Evolutionary conservation across 345 rosid genomes (phyloP).

Genomic region (Odontarrhena argentea): DNA sequence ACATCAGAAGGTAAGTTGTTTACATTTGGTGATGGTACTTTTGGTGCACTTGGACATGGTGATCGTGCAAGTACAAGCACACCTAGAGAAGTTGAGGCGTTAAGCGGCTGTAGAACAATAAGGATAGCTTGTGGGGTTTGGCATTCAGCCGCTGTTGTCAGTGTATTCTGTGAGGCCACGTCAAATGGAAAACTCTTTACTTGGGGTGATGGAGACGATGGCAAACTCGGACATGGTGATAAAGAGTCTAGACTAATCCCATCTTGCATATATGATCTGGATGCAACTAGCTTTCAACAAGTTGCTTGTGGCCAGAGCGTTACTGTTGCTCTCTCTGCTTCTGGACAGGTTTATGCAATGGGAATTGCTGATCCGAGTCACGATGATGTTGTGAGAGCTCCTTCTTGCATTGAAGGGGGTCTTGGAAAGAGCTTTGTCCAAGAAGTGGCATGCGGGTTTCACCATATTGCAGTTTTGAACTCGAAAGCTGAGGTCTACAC

Average conservation of each 20-base stretch:
- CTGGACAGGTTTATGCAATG: slow-evolving; percentile 61
- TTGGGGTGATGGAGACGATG: slow-evolving; percentile 70
- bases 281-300: slow-evolving; percentile 52
- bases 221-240: slow-evolving; percentile 67
- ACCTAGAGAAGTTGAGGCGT: slow-evolving; percentile 62
- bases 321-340: slow-evolving; percentile 52
- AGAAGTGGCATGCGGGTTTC: slow-evolving; percentile 63
- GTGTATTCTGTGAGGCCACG: slow-evolving; percentile 42
- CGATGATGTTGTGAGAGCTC: slow-evolving; percentile 49
- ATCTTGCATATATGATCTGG: slow-evolving; percentile 49
- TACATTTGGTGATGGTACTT: slow-evolving; percentile 72
- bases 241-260: slow-evolving; percentile 56
- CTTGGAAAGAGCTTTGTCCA: slow-evolving; percentile 50
- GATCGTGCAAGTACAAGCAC: slow-evolving; percentile 48
- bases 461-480: slow-evolving; percentile 62
- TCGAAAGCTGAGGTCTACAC: slow-evolving; percentile 66
- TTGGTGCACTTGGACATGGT: slow-evolving; percentile 70
- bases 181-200: slow-evolving; percentile 58
- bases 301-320: slow-evolving; percentile 69
- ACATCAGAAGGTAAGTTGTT: slow-evolving; percentile 58
- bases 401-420: slow-evolving; percentile 52
- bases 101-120: slow-evolving; percentile 52
- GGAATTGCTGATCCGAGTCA: slow-evolving; percentile 54
- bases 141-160: slow-evolving; percentile 73
- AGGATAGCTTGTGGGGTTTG: slow-evolving; percentile 61